phyloP scores from a whole-genome alignment of 306 rosid genomes.

The Myrica gale region DNA sequence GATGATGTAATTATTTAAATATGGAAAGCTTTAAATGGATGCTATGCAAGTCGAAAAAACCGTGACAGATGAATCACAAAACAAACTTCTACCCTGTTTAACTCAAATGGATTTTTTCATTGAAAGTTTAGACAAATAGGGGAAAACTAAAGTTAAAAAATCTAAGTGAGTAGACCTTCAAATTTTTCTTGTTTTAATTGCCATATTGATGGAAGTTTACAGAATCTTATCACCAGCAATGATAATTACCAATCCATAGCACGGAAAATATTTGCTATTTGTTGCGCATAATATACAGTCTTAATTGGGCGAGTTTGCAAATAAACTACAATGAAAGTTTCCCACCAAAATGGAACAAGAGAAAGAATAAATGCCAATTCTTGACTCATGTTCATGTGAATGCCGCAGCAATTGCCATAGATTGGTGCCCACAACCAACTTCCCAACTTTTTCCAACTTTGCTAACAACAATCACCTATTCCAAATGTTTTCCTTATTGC shows the following conservation, averaged over 20 bases:
- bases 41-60: not conserved
- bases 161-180: not conserved
- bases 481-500: too few species aligned
- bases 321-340: not conserved
- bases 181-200: not conserved
- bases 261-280: too few species aligned
- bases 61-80: not conserved
- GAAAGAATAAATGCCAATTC: not conserved
- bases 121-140: too few species aligned
- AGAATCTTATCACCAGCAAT: too few species aligned
- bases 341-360: too few species aligned
- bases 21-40: not conserved
- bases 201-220: too few species aligned
- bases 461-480: too few species aligned
- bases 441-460: not conserved
- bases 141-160: not conserved
- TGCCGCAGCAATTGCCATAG: not conserved
- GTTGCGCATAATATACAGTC: not conserved
- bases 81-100: not conserved
- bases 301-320: not conserved
- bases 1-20: too few species aligned
- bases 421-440: not conserved
- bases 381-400: not conserved
- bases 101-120: too few species aligned
- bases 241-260: too few species aligned